Conservation (phyloP, 116 monocot genomes). For the Dioscorea cayenensis region DNA sequence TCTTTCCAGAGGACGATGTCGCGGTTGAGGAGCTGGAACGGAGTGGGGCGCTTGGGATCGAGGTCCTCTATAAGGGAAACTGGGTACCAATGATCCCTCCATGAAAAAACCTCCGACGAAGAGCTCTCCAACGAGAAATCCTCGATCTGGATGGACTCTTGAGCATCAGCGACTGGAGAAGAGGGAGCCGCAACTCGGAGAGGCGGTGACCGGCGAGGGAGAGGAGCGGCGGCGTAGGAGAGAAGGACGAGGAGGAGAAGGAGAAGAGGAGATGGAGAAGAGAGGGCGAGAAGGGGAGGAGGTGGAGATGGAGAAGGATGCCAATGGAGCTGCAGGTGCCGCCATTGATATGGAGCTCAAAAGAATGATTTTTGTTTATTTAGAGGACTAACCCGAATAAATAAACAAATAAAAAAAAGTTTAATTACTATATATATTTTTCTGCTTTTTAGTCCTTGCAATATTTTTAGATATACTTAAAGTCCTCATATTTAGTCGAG, state of each 20-base stretch:
- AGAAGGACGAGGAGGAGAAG: not conserved
- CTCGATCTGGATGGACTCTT: slow-evolving; percentile 12
- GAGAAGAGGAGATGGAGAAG: not conserved
- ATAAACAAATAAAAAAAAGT: not conserved
- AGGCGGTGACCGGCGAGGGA: slow-evolving; percentile 11
- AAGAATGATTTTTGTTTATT: not conserved
- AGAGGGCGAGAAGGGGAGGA: not conserved
- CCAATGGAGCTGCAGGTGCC: not conserved
- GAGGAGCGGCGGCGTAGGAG: not conserved
- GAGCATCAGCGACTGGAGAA: not conserved
- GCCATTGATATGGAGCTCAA: not conserved
- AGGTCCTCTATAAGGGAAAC: slow-evolving; percentile 90
- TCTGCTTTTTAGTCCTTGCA: no score
- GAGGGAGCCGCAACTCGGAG: not conserved
- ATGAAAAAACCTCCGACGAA: slow-evolving; percentile 51
- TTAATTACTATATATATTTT: no score
- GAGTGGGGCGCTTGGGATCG: slow-evolving; percentile 65
- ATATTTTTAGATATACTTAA: no score
- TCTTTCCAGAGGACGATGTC: slow-evolving; percentile 92
- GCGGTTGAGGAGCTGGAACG: slow-evolving; percentile 94
- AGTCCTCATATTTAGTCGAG: no score
- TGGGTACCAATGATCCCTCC: slow-evolving; percentile 99
- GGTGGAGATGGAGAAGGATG: not conserved
- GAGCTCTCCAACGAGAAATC: slow-evolving; percentile 6
- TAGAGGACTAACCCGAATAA: not conserved